A percentile compares a stretch with the other conserved stretches of the same genome.
These are phyloP conservation scores for Aspergillus brunneoviolaceus DNA, from an alignment of 2,329 filamentous ascomycete species.

Conservation along the genomic window DNA sequence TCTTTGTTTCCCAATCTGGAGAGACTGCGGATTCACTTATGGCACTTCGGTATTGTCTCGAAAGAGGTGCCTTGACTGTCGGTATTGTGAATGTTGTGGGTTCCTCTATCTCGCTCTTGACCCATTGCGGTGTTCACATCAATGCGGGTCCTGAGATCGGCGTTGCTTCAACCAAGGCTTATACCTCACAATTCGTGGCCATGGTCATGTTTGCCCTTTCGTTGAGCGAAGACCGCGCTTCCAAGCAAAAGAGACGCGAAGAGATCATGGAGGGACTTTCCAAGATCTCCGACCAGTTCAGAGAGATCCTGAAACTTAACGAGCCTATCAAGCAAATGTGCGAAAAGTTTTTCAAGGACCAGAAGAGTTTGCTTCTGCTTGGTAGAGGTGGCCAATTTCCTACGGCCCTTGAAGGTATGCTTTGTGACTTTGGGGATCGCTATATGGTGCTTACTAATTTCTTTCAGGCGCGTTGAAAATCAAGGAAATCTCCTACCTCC, in stretches of 20 bases:
- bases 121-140: conserved; percentile 99
- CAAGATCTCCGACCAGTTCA: conserved; percentile 88
- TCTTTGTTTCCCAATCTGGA: conserved; percentile 98
- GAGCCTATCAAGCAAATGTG: conserved; percentile 93
- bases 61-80: conserved; percentile 94
- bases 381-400: conserved; percentile 93
- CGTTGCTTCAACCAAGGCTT: conserved; percentile 98
- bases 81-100: conserved; percentile 98
- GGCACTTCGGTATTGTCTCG: conserved; percentile 95
- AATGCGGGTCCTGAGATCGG: conserved; percentile 98
- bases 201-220: conserved; percentile 99
- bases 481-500: conserved; percentile 99
- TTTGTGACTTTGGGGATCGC: background rate
- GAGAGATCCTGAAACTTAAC: conserved; percentile 85
- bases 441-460: conserved; percentile 13
- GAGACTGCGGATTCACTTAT: conserved; percentile 97
- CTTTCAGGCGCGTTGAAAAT: conserved; percentile 82
- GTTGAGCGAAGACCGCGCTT: conserved; percentile 92
- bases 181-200: conserved; percentile 98
- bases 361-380: conserved; percentile 91
- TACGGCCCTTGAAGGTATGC: conserved; percentile 81
- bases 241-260: conserved; percentile 85
- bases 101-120: conserved; percentile 96
- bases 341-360: conserved; percentile 88
- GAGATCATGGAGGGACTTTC: conserved; percentile 94